These are phyloP conservation scores for Colletotrichum liaoningense DNA, from an alignment of 2,329 filamentous ascomycete species.

Conservation along the genomic window DNA sequence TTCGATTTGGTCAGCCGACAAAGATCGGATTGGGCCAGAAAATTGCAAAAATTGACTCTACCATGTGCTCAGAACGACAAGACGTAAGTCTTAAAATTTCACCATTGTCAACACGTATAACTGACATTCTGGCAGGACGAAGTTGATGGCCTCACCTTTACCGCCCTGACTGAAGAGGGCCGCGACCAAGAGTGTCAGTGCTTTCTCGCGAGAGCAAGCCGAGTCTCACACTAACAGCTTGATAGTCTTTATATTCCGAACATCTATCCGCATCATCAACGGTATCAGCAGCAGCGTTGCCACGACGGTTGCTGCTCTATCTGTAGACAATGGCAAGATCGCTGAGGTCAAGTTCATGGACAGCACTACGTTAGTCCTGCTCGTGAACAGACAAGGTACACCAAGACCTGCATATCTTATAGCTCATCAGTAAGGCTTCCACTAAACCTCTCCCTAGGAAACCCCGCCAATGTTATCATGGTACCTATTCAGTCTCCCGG, in stretches of 20 bases:
- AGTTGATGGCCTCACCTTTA: constrained; percentile 50
- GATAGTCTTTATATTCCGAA: constrained; percentile 67
- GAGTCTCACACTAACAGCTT: constrained; percentile 41
- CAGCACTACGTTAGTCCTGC: constrained; percentile 68
- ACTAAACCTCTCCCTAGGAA: constrained; percentile 37
- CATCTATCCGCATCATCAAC: constrained; percentile 63
- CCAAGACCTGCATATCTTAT: neutral
- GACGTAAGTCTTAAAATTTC: constrained; percentile 44
- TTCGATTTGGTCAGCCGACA: constrained; percentile 71
- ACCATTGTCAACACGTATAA: neutral
- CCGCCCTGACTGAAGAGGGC: constrained; percentile 54
- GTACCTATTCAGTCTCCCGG: constrained; percentile 51
- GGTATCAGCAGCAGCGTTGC: constrained; percentile 64
- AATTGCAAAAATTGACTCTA: constrained; percentile 66
- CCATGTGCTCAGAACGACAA: constrained; percentile 57
- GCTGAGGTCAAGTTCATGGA: constrained; percentile 77
- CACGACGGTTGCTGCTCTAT: constrained; percentile 53
- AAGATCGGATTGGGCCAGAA: constrained; percentile 56
- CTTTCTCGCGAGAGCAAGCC: neutral
- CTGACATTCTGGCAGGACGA: constrained; percentile 42
- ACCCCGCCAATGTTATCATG: constrained; percentile 42
- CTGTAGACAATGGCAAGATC: constrained; percentile 56
- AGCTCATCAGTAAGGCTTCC: neutral
- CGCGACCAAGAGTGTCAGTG: constrained; percentile 50
- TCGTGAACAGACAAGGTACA: constrained; percentile 59